A percentile compares a stretch with the other conserved stretches of the same genome.
These are phyloP conservation scores for Onygenales sp. DNA, from an alignment of 2,329 filamentous ascomycete species.

Conservation along the genomic window DNA sequence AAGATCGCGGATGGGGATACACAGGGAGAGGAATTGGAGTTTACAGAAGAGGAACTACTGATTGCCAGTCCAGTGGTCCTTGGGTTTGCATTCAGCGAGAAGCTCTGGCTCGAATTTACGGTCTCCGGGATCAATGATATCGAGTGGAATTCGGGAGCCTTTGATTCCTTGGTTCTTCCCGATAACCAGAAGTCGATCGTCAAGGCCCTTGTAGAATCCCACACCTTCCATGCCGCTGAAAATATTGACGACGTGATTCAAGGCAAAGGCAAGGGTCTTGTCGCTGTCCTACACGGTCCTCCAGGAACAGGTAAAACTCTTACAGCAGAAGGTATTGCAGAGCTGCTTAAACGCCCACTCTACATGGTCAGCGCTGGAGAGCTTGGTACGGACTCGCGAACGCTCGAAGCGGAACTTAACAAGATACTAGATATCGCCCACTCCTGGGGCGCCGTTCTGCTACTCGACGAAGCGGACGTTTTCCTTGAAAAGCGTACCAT, in stretches of 20 bases:
- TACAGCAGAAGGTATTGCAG: conserved; percentile 77
- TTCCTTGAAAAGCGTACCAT: conserved; percentile 76
- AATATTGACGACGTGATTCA: conserved; percentile 76
- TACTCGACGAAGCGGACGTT: conserved; percentile 78
- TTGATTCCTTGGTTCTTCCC: conserved; percentile 68
- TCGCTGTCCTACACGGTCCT: conserved; percentile 71
- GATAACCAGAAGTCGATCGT: conserved; percentile 58
- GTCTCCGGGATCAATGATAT: conserved; percentile 73
- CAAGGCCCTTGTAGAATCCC: conserved; percentile 71
- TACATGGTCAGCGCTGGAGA: conserved; percentile 79
- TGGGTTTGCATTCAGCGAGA: conserved; percentile 80
- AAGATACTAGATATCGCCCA: conserved; percentile 81
- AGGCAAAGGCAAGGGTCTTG: conserved; percentile 79
- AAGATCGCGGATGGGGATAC: conserved; percentile 33
- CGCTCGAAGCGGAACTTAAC: conserved; percentile 66
- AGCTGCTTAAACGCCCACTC: conserved; percentile 69
- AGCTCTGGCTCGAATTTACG: conserved; percentile 81
- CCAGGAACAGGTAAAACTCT: conserved; percentile 84
- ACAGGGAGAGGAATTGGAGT: conserved; percentile 40
- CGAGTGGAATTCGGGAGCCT: conserved; percentile 73
- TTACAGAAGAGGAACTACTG: conserved; percentile 74
- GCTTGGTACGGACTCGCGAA: conserved; percentile 65
- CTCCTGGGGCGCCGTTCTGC: conserved; percentile 73
- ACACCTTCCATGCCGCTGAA: conserved; percentile 70
- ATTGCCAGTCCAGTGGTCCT: conserved; percentile 76